phyloP scores from a whole-genome alignment of 2,329 filamentous ascomycete species.

The Stachybotrys elegans region DNA sequence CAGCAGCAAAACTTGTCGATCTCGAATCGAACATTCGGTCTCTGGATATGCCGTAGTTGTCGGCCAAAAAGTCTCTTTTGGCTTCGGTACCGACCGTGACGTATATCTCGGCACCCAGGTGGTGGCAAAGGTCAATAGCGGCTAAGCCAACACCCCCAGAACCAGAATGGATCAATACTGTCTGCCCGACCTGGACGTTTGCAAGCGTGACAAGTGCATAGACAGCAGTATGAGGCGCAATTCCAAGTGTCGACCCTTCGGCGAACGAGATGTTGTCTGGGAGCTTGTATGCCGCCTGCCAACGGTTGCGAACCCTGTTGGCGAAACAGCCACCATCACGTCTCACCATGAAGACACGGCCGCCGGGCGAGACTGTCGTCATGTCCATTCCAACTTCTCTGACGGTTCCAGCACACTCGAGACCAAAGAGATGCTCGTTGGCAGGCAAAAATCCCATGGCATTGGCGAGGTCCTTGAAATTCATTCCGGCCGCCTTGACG shows the following conservation, averaged over 20 bases:
- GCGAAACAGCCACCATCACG: constrained; percentile 8
- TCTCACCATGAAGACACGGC: neutral
- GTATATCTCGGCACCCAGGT: constrained; percentile 20
- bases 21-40: constrained; percentile 28
- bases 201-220: constrained; percentile 3
- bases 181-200: neutral
- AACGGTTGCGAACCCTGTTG: neutral
- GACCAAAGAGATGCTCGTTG: neutral
- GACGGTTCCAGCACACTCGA: neutral
- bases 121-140: constrained; percentile 8
- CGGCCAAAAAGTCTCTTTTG: constrained; percentile 26
- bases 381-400: neutral
- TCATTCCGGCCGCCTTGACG: neutral
- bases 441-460: neutral
- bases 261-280: neutral
- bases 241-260: neutral
- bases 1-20: constrained; percentile 21
- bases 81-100: constrained; percentile 24
- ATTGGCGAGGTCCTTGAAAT: neutral
- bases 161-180: constrained; percentile 4
- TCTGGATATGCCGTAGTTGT: constrained; percentile 22
- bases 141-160: constrained; percentile 13
- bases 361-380: neutral
- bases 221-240: constrained; percentile 1
- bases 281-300: neutral